Conservation (phyloP, 73 alveolate genomes). For the Tetrahymena malaccensis region DNA sequence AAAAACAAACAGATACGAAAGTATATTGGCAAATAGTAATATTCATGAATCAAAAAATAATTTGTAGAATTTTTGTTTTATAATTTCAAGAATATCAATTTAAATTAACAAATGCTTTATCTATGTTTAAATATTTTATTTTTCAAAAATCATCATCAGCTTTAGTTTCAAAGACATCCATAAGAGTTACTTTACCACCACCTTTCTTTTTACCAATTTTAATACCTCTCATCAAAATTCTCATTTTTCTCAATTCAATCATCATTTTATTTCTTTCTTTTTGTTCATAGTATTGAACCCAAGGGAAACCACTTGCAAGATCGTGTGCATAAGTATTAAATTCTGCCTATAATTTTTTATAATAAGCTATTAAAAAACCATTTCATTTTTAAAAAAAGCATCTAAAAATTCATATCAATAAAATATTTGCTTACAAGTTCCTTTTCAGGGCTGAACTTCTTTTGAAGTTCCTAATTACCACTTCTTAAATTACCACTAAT, state of each 20-base stretch:
- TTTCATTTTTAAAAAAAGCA: neutral
- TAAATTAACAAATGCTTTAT: neutral
- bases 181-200: constrained; percentile 16
- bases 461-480: constrained; percentile 4
- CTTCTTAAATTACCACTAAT: constrained; percentile 45
- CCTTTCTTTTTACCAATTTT: constrained; percentile 56
- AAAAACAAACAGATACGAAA: neutral
- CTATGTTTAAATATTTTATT: neutral
- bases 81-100: neutral
- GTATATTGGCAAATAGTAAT: neutral
- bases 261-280: neutral
- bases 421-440: neutral
- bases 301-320: constrained; percentile 37
- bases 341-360: neutral
- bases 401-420: neutral
- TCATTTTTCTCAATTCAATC: constrained; percentile 36
- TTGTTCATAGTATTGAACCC: constrained; percentile 28
- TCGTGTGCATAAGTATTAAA: constrained; percentile 26
- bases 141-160: neutral
- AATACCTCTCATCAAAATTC: constrained; percentile 61
- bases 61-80: neutral
- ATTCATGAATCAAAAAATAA: neutral
- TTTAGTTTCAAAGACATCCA: constrained; percentile 49
- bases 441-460: neutral
- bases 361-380: neutral